Base-by-base conservation (phyloP, 768 basidiomycete genomes). In the Candolleomyces aberdarensis region DNA sequence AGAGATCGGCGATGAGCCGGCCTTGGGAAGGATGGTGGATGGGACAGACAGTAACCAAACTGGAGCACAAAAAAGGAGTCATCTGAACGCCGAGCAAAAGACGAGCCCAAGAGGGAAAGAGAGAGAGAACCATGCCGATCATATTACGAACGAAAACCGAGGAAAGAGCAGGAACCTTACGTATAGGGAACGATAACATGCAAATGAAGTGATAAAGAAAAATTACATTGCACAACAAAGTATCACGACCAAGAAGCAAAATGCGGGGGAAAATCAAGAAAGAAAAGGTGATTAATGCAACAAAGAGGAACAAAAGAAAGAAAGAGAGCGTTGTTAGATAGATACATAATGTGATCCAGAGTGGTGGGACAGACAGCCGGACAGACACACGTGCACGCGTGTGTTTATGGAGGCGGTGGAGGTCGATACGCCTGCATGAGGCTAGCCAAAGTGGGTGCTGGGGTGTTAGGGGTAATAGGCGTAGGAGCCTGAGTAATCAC, bases 341-440 rank as follows among this genome's bases (percentile, higher is more conserved):
- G 36, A 36, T 36, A 36, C 36, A 36, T 36, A 36, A 36, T 36
- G 36, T 6, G 17, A 46, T 20, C 44, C 44, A 20, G 14, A 20
- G 6, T 7, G 10, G 13, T 1, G 7, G 6, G 7, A 46, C 15
- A 17, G 19, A 46, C 44, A 46, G 15, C 6, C 6, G 1, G 19
- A 46, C 44, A 46, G 19, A 46, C 3, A 46, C 44, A 46, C 17
- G 19, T 17, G 36, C 40, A 50, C 31, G 17, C 44, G 19, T 46
- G 7, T 9, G 3, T 46, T 17, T 46, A 46, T 17, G 44, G 10
- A 17, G 44, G 44, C 15, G 44, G 44, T 17, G 44, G 44, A 17
- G 15, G 10, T n/a, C 48, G 54, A 69, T 87, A 88, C n/a, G 86
- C 86, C 65, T 86, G 83, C 86, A 89, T 85, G 63, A 89, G 87